Evolutionary conservation across 2,329 filamentous ascomycete genomes (phyloP).

Genomic region (Trichoderma sp.): DNA sequence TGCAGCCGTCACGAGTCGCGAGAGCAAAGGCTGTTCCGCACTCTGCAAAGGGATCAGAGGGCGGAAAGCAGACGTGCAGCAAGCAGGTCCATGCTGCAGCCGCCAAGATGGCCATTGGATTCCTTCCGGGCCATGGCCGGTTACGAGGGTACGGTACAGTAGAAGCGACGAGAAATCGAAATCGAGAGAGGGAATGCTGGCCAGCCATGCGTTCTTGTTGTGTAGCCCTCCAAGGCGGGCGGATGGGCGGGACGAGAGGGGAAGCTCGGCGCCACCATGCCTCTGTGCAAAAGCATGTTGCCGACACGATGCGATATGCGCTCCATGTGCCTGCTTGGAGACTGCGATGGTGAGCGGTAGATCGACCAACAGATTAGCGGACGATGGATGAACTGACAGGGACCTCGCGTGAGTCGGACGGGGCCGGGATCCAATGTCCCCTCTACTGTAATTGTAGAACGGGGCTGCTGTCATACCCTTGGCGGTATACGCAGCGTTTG

Average conservation of each 20-base stretch:
- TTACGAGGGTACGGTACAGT: not conserved
- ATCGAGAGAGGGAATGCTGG: not conserved
- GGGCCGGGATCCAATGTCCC: not conserved
- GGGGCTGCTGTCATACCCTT: not conserved
- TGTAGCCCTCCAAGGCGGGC: not conserved
- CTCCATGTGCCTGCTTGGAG: not conserved
- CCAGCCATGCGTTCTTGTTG: not conserved
- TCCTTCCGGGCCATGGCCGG: conserved; percentile 4
- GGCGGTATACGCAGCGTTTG: not conserved
- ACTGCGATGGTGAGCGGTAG: not conserved
- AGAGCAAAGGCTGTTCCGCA: not conserved
- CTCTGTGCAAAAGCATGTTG: conserved; percentile 8
- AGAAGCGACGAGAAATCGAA: not conserved
- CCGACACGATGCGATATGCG: not conserved
- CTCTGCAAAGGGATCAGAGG: not conserved
- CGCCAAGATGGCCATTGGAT: conserved; percentile 4
- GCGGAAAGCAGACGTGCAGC: not conserved
- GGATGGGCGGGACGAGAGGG: conserved; percentile 6
- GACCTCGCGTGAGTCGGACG: not conserved
- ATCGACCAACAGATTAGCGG: conserved; percentile 20
- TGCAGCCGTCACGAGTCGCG: not conserved
- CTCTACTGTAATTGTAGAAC: no score
- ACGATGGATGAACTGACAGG: conserved; percentile 2
- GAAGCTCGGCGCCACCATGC: conserved; percentile 21
- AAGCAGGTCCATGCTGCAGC: not conserved